Evolutionary conservation across 495 filamentous ascomycete species (phyloP), one percentile per base, ranked within the genome.

Genomic region (Penicillium crystallinum): DNA sequence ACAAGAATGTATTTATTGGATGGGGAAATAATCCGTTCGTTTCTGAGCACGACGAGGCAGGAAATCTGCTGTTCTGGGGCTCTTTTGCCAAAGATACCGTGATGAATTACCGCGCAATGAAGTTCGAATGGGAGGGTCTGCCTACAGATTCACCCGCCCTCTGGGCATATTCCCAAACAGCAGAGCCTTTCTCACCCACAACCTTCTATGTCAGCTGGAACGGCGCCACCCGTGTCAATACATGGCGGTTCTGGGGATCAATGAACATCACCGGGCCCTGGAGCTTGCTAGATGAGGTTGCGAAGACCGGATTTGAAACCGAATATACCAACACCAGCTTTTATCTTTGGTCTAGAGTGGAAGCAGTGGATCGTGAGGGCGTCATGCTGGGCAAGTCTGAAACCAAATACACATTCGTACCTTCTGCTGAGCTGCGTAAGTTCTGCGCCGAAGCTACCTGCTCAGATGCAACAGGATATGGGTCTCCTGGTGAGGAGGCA

Each of bases 21-120:
- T 85, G 81, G 81, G 82, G 83, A 2, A 80, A 78, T 49, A 74
- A 77, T 38, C 68, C 78, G 1, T 80, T 75, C 36, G 66, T 84
- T 27, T 84, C 79, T 0, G 82, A 86, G 57, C 81, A 81, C 53
- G 71, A 73, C 11, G 64, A 69, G 4, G 65, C 78, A n/a, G 83
- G 83, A 4, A 76, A 77, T 21, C 58, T 77, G 2, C 58, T 84
- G 0, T 73, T 81, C 52, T 75, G 72, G 68, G 70, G 66, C 3
- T 54, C 59, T n/a, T 61, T 74, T 40, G 70, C 67, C 35, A 53
- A 61, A 31, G 63, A 65, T 9, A 42, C 51, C 6, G 53, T 73
- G 34, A 76, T 76, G 73, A 74, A 76, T 53, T 76, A 76, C 52
- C 70, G 73, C 2, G 71, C 70, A 1, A 61, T 66, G 52, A 76